Evolutionary conservation across 306 rosid species (phyloP).

Genomic region (Rubus idaeus): DNA sequence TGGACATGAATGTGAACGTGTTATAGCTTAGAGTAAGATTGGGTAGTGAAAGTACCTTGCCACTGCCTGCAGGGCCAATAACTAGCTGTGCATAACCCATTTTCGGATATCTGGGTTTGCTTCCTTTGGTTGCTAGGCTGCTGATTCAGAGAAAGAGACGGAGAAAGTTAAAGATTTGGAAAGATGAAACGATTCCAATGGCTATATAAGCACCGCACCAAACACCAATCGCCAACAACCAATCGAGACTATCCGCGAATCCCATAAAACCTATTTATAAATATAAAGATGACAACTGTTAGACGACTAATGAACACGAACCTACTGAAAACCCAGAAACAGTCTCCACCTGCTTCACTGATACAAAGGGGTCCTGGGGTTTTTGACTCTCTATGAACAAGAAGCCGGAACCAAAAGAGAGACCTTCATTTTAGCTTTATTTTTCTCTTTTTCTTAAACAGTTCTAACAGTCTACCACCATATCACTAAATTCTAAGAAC

Average conservation of each 20-base stretch:
- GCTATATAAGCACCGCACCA: conserved; percentile 60
- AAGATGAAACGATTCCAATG: conserved; percentile 58
- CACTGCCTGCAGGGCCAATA: conserved; percentile 76
- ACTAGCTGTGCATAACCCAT: conserved; percentile 72
- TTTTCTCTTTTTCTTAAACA: no score
- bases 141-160: conserved; percentile 29
- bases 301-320: background rate
- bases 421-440: no score
- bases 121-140: conserved; percentile 4
- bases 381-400: no score
- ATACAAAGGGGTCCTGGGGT: no score
- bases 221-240: conserved; percentile 50
- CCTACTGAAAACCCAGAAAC: background rate
- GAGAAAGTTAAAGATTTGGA: conserved; percentile 42
- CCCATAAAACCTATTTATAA: conserved; percentile 35
- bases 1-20: background rate
- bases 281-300: background rate
- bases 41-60: conserved; percentile 50
- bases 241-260: conserved; percentile 38
- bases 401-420: no score
- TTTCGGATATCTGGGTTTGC: background rate
- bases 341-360: background rate
- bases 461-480: no score
- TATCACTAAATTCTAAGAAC: no score
- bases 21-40: background rate